Percentiles rank a stretch among this genome's conserved stretches.
Conservation (phyloP, 2,329 filamentous ascomycete genomes). For the Penicillium sp. region DNA sequence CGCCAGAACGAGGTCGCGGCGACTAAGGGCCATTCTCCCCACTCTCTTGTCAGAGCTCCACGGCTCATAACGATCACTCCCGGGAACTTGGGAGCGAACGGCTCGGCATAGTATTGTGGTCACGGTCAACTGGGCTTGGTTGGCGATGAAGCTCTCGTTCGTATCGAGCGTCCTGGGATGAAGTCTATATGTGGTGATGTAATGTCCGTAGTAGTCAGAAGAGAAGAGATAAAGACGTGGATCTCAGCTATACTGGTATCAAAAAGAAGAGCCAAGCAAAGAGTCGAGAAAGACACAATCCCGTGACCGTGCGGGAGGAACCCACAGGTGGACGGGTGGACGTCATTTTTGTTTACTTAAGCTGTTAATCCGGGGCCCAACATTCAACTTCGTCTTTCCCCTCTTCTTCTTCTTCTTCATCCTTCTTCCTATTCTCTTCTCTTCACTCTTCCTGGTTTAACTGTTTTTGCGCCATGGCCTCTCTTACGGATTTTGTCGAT, state of each 20-base stretch:
- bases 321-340: background rate
- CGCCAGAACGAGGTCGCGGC: conserved; percentile 46
- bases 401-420: conserved; percentile 9
- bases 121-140: background rate
- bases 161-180: background rate
- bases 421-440: conserved; percentile 6
- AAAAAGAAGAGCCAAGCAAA: conserved; percentile 2
- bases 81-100: conserved; percentile 17
- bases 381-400: conserved; percentile 11
- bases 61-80: conserved; percentile 36
- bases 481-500: conserved; percentile 53
- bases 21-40: conserved; percentile 50
- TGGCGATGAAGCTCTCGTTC: background rate
- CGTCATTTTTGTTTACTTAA: conserved; percentile 32
- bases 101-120: conserved; percentile 17
- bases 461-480: conserved; percentile 31
- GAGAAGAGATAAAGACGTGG: background rate
- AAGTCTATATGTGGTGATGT: background rate
- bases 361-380: conserved; percentile 10
- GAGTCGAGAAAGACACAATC: conserved; percentile 16
- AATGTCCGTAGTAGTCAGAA: background rate
- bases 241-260: background rate
- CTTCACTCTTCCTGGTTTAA: conserved; percentile 3
- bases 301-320: conserved; percentile 22
- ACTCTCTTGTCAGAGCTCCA: conserved; percentile 44